A percentile compares a stretch with the other conserved stretches of the same genome.
Evolutionary conservation across 371 early-diverging fungal species (phyloP).

Genomic region (Rhizopus arrhizus): DNA sequence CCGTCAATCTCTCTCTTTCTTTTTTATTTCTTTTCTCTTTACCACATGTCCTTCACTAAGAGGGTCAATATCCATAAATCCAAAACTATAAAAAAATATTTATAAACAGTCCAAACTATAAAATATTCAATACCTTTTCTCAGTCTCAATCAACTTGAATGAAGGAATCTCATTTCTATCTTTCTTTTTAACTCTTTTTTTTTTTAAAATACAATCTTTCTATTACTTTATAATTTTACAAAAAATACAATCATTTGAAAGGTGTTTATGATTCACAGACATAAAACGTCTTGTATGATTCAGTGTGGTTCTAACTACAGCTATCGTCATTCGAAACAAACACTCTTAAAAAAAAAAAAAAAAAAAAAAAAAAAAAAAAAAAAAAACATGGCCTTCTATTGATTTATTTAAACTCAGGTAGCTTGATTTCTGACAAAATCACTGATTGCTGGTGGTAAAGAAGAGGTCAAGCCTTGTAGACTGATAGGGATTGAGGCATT

Average conservation of each 20-base stretch:
- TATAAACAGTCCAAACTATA: not conserved
- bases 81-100: slow-evolving; percentile 41
- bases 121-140: slow-evolving; percentile 55
- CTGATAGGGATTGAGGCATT: too few relatives aligned
- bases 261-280: slow-evolving; percentile 31
- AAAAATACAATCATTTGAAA: slow-evolving; percentile 74
- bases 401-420: not conserved
- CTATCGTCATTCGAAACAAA: slow-evolving; percentile 12
- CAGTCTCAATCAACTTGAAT: slow-evolving; percentile 80
- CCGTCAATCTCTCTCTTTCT: slow-evolving; percentile 2
- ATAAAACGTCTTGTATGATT: slow-evolving; percentile 15
- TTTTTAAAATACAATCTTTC: not conserved
- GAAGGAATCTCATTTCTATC: slow-evolving; percentile 81
- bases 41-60: slow-evolving; percentile 80
- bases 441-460: too few relatives aligned
- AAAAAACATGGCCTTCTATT: not conserved
- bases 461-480: too few relatives aligned
- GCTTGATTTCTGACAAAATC: not conserved
- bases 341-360: slow-evolving; percentile 14
- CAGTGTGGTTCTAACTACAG: slow-evolving; percentile 1
- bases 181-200: too few relatives aligned
- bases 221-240: slow-evolving; percentile 82
- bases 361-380: not conserved
- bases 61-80: slow-evolving; percentile 81
- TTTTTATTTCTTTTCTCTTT: slow-evolving; percentile 37